Conservation (phyloP, 225 moss, liverwort and hornwort genomes). For the Anthoceros angustus region DNA sequence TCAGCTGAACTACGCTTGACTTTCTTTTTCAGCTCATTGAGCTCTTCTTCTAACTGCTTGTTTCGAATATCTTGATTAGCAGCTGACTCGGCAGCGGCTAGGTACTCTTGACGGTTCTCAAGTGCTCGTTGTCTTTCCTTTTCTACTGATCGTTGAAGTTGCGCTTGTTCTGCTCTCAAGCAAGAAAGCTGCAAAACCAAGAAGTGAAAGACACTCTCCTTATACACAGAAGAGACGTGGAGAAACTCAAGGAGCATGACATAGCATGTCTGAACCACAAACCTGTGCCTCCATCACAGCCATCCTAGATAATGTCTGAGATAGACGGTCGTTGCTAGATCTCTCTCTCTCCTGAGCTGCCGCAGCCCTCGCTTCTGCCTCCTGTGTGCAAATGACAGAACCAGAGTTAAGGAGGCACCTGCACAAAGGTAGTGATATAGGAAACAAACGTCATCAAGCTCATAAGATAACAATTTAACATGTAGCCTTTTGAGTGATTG, state of each 20-base stretch:
- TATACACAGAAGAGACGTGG: background rate
- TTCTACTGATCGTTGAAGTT: conserved; percentile 77
- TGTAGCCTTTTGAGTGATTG: background rate
- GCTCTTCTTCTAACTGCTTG: conserved; percentile 77
- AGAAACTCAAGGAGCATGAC: background rate
- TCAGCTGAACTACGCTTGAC: conserved; percentile 62
- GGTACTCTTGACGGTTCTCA: conserved; percentile 81
- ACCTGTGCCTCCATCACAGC: conserved; percentile 99
- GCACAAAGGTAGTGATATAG: background rate
- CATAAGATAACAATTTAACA: background rate
- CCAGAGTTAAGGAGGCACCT: background rate
- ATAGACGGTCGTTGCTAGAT: conserved; percentile 62
- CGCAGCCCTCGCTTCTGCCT: conserved; percentile 83
- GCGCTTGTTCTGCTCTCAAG: conserved; percentile 77
- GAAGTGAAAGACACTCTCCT: background rate
- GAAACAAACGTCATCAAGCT: background rate
- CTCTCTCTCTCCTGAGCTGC: conserved; percentile 85
- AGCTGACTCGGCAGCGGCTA: conserved; percentile 66
- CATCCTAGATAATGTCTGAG: conserved; percentile 81
- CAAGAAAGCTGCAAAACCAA: conserved; percentile 36
- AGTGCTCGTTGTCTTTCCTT: conserved; percentile 94
- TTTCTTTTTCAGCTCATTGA: conserved; percentile 43
- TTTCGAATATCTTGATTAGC: conserved; percentile 80
- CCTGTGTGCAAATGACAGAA: conserved; percentile 26
- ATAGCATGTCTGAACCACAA: background rate